Evolutionary conservation across 495 filamentous ascomycete species (phyloP), one percentile per base, ranked within the genome.

Genomic region (Parathielavia hyrcaniae): DNA sequence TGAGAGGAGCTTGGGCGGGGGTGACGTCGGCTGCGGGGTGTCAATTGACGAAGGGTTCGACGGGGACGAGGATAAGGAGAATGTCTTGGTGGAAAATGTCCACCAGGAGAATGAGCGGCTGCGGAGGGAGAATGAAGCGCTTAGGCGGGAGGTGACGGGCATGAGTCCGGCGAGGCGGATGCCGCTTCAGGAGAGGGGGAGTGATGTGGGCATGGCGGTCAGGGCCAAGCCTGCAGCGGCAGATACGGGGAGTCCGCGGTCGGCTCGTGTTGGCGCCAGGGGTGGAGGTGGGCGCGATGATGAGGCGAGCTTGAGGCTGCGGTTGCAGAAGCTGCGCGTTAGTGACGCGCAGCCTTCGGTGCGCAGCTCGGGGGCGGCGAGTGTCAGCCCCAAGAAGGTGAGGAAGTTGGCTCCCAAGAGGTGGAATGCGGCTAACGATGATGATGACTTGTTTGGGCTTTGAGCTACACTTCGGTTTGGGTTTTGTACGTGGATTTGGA

Each of bases 41-140:
- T n/a, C 30, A 41, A 5, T 13, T 10, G 23, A 46, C 11, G 43
- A 48, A 35, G 69, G 68, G 3, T 59, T 53, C 22, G 63, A 1
- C 56, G 55, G 1, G 76, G 68, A 73, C 19, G 75, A 79, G 41
- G 75, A 82, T 53, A 79, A 79, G 61, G 73, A 75, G 59, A 78
- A 77, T 50, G 63, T 79, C 47, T 61, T 78, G 39, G 62, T 83
- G 47, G 77, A 78, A 70, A 71, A 83, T 60, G 75, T 88, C 23
- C 80, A 84, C 62, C 61, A 77, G 36, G 85, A 87, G 69, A 83
- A 88, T 58, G 81, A 86, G 54, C 66, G 73, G 49, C 68, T 84
- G 62, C 73, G 77, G 53, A 69, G 77, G 23, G 81, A 84, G 53
- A 65, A 83, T 4, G 69, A 73, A 11, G 64, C 76, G 13, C 58